A percentile compares a stretch with the other conserved stretches of the same genome.
These are phyloP conservation scores for Cladosporium sphaerospermum DNA, from an alignment of 2,329 filamentous ascomycete species.

Conservation along the genomic window DNA sequence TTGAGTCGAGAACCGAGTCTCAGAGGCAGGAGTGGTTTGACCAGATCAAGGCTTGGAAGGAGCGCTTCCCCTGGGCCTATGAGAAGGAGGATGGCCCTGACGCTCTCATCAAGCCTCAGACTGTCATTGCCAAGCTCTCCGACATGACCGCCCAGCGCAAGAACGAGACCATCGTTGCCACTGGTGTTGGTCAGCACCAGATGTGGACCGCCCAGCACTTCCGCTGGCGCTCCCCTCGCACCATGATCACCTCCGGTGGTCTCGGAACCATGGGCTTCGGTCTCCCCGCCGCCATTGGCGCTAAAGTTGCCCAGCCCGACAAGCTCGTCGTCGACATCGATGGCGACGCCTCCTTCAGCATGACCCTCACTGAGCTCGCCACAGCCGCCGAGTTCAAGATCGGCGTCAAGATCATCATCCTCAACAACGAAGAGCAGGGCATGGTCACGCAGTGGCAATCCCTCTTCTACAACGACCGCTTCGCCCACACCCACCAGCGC, in stretches of 20 bases:
- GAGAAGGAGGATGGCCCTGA: conserved; percentile 64
- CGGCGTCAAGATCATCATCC: conserved; percentile 84
- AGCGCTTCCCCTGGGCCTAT: conserved; percentile 81
- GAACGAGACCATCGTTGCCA: conserved; percentile 78
- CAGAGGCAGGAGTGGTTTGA: conserved; percentile 80
- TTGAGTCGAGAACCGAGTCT: conserved; percentile 55
- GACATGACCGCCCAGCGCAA: conserved; percentile 75
- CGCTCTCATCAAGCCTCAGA: conserved; percentile 88
- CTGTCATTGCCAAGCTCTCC: conserved; percentile 83
- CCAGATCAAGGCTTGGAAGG: conserved; percentile 87
- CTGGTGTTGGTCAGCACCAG: conserved; percentile 95
- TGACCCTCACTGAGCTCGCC: conserved; percentile 93
- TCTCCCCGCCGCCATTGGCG: conserved; percentile 88
- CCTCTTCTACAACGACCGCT: conserved; percentile 93
- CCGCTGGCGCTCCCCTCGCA: conserved; percentile 84
- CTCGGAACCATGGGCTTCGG: conserved; percentile 95
- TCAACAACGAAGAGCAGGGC: conserved; percentile 97
- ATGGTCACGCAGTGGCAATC: conserved; percentile 99
- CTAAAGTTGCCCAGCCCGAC: conserved; percentile 78
- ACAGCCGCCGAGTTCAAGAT: conserved; percentile 95
- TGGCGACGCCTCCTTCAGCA: conserved; percentile 97
- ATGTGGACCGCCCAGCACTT: conserved; percentile 99
- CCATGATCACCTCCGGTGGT: conserved; percentile 94
- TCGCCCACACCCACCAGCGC: conserved; percentile 83
- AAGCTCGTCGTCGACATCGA: conserved; percentile 92